Evolutionary conservation across 306 rosid genomes (phyloP).

Genomic region (Oxytropis ochrocephala): DNA sequence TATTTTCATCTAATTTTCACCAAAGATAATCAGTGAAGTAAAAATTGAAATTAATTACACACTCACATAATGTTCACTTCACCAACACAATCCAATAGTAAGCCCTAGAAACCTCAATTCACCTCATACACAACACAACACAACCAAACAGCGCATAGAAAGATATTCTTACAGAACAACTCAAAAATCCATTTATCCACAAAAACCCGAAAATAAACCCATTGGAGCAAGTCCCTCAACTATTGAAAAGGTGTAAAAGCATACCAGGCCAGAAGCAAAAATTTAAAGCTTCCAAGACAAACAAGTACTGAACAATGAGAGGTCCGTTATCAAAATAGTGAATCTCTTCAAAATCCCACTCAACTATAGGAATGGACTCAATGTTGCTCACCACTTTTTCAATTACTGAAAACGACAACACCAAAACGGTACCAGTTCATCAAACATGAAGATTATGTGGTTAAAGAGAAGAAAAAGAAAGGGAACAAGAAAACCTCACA

Average conservation of each 20-base stretch:
- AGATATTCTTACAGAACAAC: background rate
- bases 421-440: too few relatives aligned
- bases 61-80: background rate
- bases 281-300: slow-evolving; percentile 84
- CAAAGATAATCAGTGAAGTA: background rate
- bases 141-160: background rate
- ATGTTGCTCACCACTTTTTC: slow-evolving; percentile 67
- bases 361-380: slow-evolving; percentile 69
- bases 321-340: slow-evolving; percentile 93
- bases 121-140: background rate
- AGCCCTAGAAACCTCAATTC: background rate
- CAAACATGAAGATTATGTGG: too few relatives aligned
- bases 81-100: background rate
- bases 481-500: too few relatives aligned
- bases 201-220: background rate
- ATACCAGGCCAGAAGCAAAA: slow-evolving; percentile 99
- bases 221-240: too few relatives aligned
- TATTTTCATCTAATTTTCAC: background rate
- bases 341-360: slow-evolving; percentile 98
- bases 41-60: background rate
- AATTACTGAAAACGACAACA: slow-evolving; percentile 47
- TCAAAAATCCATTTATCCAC: background rate
- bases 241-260: background rate
- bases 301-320: slow-evolving; percentile 81
- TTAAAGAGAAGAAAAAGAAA: too few relatives aligned